Conservation (phyloP, 2,329 filamentous ascomycete species). For the Lithohypha guttulata region DNA sequence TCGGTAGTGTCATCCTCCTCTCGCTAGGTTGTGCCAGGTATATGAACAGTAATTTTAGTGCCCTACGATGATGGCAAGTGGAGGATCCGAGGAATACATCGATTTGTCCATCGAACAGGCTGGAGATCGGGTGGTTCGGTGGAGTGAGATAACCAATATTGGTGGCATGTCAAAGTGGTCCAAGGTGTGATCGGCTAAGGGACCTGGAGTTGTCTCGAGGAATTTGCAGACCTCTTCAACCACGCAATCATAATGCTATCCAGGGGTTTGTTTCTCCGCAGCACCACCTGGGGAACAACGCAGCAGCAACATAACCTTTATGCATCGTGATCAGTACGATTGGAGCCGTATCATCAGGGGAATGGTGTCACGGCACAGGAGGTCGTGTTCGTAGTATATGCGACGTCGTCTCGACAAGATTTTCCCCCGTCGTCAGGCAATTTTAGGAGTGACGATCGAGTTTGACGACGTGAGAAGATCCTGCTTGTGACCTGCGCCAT, state of each 20-base stretch:
- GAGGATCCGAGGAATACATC: too few species aligned
- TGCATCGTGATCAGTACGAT: constrained; percentile 1
- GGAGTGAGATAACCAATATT: too few species aligned
- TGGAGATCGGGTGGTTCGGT: too few species aligned
- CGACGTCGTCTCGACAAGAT: constrained; percentile 2
- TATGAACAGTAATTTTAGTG: too few species aligned
- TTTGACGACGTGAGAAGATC: constrained; percentile 2
- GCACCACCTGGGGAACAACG: not conserved
- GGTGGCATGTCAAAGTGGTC: too few species aligned
- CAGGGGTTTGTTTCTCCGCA: not conserved
- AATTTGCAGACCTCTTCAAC: not conserved
- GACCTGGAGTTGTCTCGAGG: too few species aligned
- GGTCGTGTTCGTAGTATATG: constrained; percentile 3
- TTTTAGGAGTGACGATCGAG: not conserved
- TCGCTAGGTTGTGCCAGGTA: too few species aligned
- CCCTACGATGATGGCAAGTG: too few species aligned
- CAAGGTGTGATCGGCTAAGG: too few species aligned
- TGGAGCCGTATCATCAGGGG: constrained; percentile 1
- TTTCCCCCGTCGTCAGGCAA: constrained; percentile 1
- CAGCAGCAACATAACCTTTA: constrained; percentile 2
- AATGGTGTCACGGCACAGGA: constrained; percentile 1
- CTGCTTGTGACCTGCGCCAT: constrained; percentile 3
- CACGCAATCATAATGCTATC: constrained; percentile 4
- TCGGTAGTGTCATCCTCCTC: too few species aligned
- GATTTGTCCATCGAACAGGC: too few species aligned